phyloP scores from a whole-genome alignment of 768 basidiomycete genomes.

The Boletales sp. region DNA sequence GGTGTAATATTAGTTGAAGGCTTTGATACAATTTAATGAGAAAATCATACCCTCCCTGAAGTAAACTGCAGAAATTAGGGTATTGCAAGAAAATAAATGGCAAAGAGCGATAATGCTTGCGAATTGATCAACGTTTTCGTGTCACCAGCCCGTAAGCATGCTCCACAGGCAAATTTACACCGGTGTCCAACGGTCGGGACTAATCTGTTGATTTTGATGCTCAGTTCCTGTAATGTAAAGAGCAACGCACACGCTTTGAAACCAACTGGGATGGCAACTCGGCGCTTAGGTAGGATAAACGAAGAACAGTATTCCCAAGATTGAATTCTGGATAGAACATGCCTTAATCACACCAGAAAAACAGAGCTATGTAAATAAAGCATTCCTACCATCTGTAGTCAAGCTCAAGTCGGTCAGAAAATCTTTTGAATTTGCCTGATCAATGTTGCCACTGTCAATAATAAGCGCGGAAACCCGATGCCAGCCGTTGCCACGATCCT shows the following conservation, averaged over 20 bases:
- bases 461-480: conserved; percentile 55
- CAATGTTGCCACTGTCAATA: conserved; percentile 50
- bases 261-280: conserved; percentile 64
- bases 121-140: too few relatives aligned
- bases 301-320: conserved; percentile 51
- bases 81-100: too few relatives aligned
- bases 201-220: conserved; percentile 33
- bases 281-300: conserved; percentile 47
- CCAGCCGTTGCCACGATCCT: conserved; percentile 56
- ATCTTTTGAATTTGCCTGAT: conserved; percentile 55
- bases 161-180: too few relatives aligned
- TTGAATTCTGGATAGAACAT: conserved; percentile 44
- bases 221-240: too few relatives aligned
- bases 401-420: conserved; percentile 52
- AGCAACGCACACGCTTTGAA: conserved; percentile 47
- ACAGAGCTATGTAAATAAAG: not conserved
- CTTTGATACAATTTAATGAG: too few relatives aligned
- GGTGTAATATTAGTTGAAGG: not conserved
- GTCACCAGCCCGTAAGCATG: too few relatives aligned
- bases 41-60: conserved; percentile 42
- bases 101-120: too few relatives aligned
- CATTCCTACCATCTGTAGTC: conserved; percentile 42
- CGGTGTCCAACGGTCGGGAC: conserved; percentile 66
- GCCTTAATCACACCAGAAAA: not conserved
- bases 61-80: too few relatives aligned